Evolutionary conservation across 2,329 filamentous ascomycete genomes (phyloP).

Genomic region (Talaromyces sp.): DNA sequence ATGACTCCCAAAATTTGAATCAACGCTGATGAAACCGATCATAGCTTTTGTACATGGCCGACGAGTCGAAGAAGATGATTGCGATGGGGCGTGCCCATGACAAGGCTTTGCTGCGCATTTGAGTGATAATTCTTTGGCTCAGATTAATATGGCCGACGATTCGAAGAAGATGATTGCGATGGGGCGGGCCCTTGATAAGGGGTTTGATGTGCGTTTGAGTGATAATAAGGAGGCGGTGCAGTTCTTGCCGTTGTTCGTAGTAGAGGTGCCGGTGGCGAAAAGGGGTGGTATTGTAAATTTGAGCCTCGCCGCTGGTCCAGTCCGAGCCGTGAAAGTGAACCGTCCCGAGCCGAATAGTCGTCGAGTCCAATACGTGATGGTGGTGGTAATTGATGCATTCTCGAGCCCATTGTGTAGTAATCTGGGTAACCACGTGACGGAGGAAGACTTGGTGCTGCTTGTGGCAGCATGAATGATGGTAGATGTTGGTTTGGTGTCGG

Average conservation of each 20-base stretch:
- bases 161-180: not conserved
- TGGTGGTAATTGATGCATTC: constrained; percentile 39
- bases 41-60: constrained; percentile 6
- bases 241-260: not conserved
- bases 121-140: not conserved
- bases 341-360: constrained; percentile 27
- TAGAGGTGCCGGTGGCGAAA: constrained; percentile 19
- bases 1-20: not conserved
- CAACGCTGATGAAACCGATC: not conserved
- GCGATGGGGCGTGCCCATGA: not conserved
- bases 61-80: not conserved
- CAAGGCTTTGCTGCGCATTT: not conserved
- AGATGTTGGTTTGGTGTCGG: constrained; percentile 23
- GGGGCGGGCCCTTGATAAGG: not conserved
- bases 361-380: constrained; percentile 39
- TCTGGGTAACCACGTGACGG: constrained; percentile 36
- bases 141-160: not conserved
- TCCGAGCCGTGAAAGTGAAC: constrained; percentile 25
- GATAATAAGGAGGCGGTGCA: constrained; percentile 8
- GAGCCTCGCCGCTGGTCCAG: constrained; percentile 3
- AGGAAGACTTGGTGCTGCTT: constrained; percentile 30
- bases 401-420: constrained; percentile 33
- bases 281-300: constrained; percentile 23
- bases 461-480: constrained; percentile 30
- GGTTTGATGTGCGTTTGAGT: not conserved